Conservation (phyloP, 345 rosid genomes). For the Erucastrum elatum region DNA sequence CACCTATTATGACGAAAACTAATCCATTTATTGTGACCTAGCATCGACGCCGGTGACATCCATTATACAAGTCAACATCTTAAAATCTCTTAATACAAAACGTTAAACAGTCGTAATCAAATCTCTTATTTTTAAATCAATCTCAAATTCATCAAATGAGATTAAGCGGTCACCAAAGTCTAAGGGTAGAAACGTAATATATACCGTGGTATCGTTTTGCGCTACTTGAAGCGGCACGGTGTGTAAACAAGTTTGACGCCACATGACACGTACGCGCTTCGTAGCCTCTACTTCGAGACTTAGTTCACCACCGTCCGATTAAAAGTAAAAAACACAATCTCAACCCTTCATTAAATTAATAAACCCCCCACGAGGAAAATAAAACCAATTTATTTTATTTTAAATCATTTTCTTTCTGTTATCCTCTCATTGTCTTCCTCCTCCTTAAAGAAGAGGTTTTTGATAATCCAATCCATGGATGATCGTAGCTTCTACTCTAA, state of each 20-base stretch:
- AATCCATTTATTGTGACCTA: background rate
- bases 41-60: background rate
- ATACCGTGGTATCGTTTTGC: background rate
- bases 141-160: background rate
- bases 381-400: background rate
- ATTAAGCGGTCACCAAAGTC: background rate
- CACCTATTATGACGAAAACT: background rate
- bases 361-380: background rate
- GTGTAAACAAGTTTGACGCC: background rate
- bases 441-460: background rate
- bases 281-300: conserved; percentile 8
- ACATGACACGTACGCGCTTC: conserved; percentile 27
- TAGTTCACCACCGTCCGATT: conserved; percentile 4
- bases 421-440: conserved; percentile 37
- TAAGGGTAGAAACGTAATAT: background rate
- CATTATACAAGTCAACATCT: background rate
- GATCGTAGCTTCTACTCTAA: conserved; percentile 4
- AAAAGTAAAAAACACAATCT: background rate
- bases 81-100: background rate
- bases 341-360: conserved; percentile 24
- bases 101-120: background rate
- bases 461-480: conserved; percentile 18
- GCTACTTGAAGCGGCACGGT: conserved; percentile 24
- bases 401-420: background rate
- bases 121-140: background rate